These are phyloP conservation scores for Paecilomyces variotii DNA, from an alignment of 2,329 filamentous ascomycete genomes.

Conservation along the genomic window DNA sequence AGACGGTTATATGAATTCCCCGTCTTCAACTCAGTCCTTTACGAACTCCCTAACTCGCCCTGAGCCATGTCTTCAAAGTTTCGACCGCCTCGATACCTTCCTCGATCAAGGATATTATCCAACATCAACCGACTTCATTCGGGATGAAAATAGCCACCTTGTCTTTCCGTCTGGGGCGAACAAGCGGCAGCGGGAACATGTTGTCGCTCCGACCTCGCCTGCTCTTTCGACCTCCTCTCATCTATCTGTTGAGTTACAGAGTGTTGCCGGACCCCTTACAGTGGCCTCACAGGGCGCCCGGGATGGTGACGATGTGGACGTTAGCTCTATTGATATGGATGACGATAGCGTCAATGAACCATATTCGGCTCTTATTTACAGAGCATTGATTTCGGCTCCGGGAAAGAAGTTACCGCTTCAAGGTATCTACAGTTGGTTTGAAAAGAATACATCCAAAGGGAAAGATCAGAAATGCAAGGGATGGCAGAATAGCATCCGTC, in stretches of 20 bases:
- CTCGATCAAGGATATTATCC: slow-evolving; percentile 6
- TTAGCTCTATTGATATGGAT: slow-evolving; percentile 12
- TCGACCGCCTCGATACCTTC: slow-evolving; percentile 3
- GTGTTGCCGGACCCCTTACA: slow-evolving; percentile 5
- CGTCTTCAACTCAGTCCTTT: slow-evolving; percentile 7
- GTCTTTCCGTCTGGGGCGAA: slow-evolving; percentile 4
- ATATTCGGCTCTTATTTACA: slow-evolving; percentile 75
- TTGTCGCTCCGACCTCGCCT: slow-evolving; percentile 9
- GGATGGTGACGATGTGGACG: slow-evolving; percentile 17
- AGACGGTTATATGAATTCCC: background rate
- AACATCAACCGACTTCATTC: slow-evolving; percentile 1
- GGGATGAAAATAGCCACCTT: slow-evolving; percentile 6
- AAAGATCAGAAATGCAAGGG: slow-evolving; percentile 55
- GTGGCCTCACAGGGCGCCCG: slow-evolving; percentile 2
- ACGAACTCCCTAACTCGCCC: background rate
- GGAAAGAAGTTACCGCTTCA: slow-evolving; percentile 67
- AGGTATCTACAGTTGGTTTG: slow-evolving; percentile 88
- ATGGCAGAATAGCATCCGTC: slow-evolving; percentile 93
- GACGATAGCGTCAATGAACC: slow-evolving; percentile 42
- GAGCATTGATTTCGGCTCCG: slow-evolving; percentile 61
- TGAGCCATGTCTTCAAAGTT: slow-evolving; percentile 8
- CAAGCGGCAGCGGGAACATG: slow-evolving; percentile 2
- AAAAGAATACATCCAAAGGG: slow-evolving; percentile 69
- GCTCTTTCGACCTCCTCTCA: slow-evolving; percentile 15
- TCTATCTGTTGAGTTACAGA: slow-evolving; percentile 7